Conservation (phyloP, 2,329 filamentous ascomycete species). For the Sporothrix pseudoabietina region DNA sequence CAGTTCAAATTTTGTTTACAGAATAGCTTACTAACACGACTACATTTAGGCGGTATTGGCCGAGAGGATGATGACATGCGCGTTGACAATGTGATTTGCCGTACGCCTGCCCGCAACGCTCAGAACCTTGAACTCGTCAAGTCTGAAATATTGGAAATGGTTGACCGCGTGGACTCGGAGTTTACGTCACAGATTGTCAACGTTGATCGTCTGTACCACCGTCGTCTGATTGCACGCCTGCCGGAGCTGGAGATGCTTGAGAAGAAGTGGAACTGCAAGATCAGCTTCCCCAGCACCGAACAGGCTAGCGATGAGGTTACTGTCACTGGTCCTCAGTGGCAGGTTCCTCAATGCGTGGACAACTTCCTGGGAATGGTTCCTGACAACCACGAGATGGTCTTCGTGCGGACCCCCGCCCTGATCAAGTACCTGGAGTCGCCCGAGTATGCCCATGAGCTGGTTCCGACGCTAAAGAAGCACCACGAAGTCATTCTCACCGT, state of each 20-base stretch:
- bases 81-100: conserved; percentile 98
- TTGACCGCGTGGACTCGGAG: conserved; percentile 95
- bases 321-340: conserved; percentile 95
- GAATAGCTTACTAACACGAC: not conserved
- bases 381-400: conserved; percentile 87
- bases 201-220: conserved; percentile 92
- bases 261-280: conserved; percentile 99
- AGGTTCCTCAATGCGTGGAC: conserved; percentile 95
- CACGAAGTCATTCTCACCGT: conserved; percentile 88
- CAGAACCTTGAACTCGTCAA: conserved; percentile 97
- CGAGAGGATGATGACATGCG: conserved; percentile 98
- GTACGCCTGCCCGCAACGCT: conserved; percentile 93
- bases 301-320: conserved; percentile 95
- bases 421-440: conserved; percentile 79
- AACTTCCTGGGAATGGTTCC: conserved; percentile 97
- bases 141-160: conserved; percentile 99
- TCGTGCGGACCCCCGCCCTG: conserved; percentile 74
- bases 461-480: conserved; percentile 82
- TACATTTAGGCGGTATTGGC: conserved; percentile 65
- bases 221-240: conserved; percentile 86
- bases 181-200: conserved; percentile 93
- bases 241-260: conserved; percentile 90
- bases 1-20: not conserved
- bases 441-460: conserved; percentile 77
- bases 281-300: conserved; percentile 96